Evolutionary conservation across 108 stramenopile genomes (phyloP), one percentile per base, ranked within the genome.

Genomic region (Asterionellopsis glacialis): DNA sequence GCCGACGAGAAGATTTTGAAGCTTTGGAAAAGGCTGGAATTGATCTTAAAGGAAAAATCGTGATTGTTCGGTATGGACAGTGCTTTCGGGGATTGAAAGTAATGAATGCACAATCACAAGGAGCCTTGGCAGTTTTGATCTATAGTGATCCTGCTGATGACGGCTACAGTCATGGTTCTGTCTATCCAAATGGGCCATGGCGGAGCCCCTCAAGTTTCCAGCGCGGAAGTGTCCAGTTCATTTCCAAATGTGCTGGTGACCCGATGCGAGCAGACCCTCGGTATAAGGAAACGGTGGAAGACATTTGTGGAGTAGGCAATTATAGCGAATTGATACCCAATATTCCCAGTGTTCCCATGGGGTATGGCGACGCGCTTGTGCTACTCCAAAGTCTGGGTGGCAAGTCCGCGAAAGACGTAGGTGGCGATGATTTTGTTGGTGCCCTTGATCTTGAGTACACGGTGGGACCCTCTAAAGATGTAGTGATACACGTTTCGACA

Each of bases 51-150:
- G 71, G 75, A 40, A 74, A 48, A 18, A 69, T 87, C 18, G 85
- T 84, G n/a, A 40, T 87, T 33, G 56, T 79, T 15, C 70, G 85
- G 15, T 87, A 87, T 57, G 85, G 85, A 12, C 40, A 71, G 39
- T 87, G 85, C 58, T 87, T 87, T 69, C 80, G 85, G 0, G 85
- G 85, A 2, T 66, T 87, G 33, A 87, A 87, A 57, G 82, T 81
- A 7, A 74, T 70, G 75, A 87, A 87, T 67, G 82, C 82, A 4
- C 70, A 87, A 67, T 1, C 5, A 5, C 72, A 68, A 7, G 80
- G 80, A 18, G 85, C 80, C 11, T 16, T 76, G 11, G 85, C 67
- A 11, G 70, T 65, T 1, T 41, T 87, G 1, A 76, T 87, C 61
- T 87, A 80, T 54, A 69, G 65, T 49, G 85, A 87, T 50, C 85